These are phyloP conservation scores for Aureobasidium sp. DNA, from an alignment of 2,329 filamentous ascomycete species.

Conservation along the genomic window DNA sequence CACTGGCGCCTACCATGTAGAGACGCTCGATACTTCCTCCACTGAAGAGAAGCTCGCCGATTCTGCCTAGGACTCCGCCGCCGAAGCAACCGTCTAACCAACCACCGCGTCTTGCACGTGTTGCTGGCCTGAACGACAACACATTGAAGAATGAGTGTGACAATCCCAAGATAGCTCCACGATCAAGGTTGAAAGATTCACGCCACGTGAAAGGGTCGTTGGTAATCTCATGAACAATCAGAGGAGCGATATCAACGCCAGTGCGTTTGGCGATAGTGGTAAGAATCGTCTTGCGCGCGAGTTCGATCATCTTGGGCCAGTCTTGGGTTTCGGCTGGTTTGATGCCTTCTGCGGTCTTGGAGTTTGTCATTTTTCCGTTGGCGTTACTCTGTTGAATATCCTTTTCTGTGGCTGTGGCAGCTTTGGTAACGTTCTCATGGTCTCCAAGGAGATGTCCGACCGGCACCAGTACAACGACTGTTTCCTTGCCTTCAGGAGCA, in stretches of 20 bases:
- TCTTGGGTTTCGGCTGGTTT: conserved; percentile 44
- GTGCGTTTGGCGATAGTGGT: conserved; percentile 55
- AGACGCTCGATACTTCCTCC: conserved; percentile 40
- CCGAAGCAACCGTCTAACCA: conserved; percentile 21
- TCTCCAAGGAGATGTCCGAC: conserved; percentile 57
- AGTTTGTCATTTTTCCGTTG: conserved; percentile 16
- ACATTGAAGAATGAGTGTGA: conserved; percentile 70
- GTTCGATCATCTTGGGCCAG: conserved; percentile 54
- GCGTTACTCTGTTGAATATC: background rate
- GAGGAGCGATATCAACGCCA: conserved; percentile 44
- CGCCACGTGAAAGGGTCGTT: conserved; percentile 63
- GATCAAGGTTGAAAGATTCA: conserved; percentile 63
- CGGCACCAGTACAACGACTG: conserved; percentile 63
- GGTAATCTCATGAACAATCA: conserved; percentile 55
- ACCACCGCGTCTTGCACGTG: conserved; percentile 47
- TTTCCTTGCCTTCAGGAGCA: conserved; percentile 58
- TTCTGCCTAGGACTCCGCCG: conserved; percentile 13
- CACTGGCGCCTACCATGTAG: conserved; percentile 69
- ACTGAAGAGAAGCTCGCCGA: conserved; percentile 20
- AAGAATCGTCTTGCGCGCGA: conserved; percentile 55
- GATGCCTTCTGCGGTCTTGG: conserved; percentile 33
- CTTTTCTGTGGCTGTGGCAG: background rate
- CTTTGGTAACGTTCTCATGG: conserved; percentile 29
- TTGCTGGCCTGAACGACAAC: conserved; percentile 57
- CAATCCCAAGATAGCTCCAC: conserved; percentile 65